Evolutionary conservation across 2,329 filamentous ascomycete species (phyloP).

Genomic region (Teratosphaeria epicoccoides): DNA sequence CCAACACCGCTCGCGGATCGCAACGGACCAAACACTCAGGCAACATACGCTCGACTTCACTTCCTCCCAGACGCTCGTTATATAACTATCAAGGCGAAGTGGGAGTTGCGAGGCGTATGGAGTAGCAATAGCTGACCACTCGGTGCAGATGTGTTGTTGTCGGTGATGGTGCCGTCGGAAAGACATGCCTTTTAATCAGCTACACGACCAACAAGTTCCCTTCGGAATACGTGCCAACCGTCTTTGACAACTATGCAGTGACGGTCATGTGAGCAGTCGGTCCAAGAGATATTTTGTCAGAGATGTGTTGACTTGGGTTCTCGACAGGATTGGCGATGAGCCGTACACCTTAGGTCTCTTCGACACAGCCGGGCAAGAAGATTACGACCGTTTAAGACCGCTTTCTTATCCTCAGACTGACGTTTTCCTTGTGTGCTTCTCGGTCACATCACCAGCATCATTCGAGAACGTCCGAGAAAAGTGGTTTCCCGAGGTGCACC

Average conservation of each 20-base stretch:
- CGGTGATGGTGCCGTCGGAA: constrained; percentile 97
- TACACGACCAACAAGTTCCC: constrained; percentile 99
- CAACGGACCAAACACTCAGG: neutral
- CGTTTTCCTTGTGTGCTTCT: constrained; percentile 98
- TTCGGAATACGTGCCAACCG: constrained; percentile 97
- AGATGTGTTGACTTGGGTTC: neutral
- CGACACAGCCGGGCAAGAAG: constrained; percentile 97
- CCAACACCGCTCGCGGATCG: neutral
- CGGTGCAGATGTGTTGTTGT: constrained; percentile 82
- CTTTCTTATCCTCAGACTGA: constrained; percentile 97
- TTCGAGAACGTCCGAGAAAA: constrained; percentile 99
- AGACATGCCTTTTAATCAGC: constrained; percentile 97
- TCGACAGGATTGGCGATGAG: constrained; percentile 87
- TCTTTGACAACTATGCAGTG: constrained; percentile 99
- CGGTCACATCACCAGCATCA: constrained; percentile 89
- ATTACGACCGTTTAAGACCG: constrained; percentile 94
- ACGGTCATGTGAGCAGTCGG: constrained; percentile 63
- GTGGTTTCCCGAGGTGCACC: constrained; percentile 97
- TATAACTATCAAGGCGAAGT: neutral
- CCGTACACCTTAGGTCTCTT: constrained; percentile 95
- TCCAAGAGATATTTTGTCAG: neutral
- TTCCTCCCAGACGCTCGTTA: neutral
- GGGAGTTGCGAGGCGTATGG: neutral
- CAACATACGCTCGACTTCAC: neutral
- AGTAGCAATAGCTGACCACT: neutral